Percentiles rank a stretch among this genome's conserved stretches.
phyloP scores from a whole-genome alignment of 176 grass and related monocot species.

The Elymus sibiricus region DNA sequence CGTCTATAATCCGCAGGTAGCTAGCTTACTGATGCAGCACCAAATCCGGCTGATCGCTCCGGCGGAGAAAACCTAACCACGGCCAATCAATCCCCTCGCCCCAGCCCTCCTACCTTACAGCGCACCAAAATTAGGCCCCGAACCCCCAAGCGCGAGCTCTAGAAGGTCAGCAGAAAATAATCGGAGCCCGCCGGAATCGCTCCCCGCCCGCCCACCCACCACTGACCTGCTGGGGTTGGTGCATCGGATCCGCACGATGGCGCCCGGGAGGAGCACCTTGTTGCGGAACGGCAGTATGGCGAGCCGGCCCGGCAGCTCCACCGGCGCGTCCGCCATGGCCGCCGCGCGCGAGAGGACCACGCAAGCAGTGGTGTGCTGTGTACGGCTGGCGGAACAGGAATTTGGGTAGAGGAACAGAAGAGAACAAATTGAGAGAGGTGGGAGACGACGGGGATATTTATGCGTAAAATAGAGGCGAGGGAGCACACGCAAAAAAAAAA shows the following conservation, averaged over 20 bases:
- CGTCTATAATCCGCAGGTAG: background rate
- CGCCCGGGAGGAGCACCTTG: constrained; percentile 89
- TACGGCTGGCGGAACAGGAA: background rate
- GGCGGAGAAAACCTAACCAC: constrained; percentile 19
- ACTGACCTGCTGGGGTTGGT: constrained; percentile 89
- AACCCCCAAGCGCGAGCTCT: background rate
- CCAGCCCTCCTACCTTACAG: background rate
- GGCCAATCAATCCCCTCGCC: constrained; percentile 5
- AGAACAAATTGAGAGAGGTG: background rate
- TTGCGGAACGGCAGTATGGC: constrained; percentile 96
- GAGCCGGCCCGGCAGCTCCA: constrained; percentile 80
- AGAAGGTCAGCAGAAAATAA: background rate
- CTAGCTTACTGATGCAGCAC: background rate
- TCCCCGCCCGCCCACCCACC: background rate
- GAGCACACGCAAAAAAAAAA: too few relatives aligned
- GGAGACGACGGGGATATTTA: constrained; percentile 38
- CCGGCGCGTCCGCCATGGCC: constrained; percentile 63
- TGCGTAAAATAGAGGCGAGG: background rate
- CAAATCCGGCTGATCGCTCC: background rate
- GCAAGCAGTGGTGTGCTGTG: background rate
- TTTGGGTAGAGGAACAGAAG: background rate
- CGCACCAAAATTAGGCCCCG: constrained; percentile 1
- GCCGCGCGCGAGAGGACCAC: background rate
- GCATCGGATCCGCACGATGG: constrained; percentile 95
- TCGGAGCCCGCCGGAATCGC: background rate